phyloP scores from a whole-genome alignment of 208 protist species.

The Eutreptiella sp. region DNA sequence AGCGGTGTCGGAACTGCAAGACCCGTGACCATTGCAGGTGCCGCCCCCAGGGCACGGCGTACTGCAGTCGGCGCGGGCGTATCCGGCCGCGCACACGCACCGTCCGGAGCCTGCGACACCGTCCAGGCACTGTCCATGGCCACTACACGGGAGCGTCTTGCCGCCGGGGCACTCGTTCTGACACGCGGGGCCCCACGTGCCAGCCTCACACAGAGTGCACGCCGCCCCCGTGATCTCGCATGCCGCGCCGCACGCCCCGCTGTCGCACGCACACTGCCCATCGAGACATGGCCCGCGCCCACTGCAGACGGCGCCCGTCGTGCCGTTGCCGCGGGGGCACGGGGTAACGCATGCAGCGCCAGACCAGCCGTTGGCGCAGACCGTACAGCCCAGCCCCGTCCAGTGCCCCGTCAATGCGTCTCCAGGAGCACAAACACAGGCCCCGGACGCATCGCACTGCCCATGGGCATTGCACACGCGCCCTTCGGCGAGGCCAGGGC shows the following conservation, averaged over 20 bases:
- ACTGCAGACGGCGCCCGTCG: neutral
- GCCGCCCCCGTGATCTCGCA: neutral
- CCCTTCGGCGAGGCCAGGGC: slow-evolving; percentile 1
- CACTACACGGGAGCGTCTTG: slow-evolving; percentile 8
- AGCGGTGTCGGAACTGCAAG: slow-evolving; percentile 4
- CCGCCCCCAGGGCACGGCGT: slow-evolving; percentile 19
- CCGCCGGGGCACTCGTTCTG: slow-evolving; percentile 15
- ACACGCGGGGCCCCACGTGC: slow-evolving; percentile 17
- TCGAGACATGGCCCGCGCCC: slow-evolving; percentile 18
- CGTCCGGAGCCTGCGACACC: slow-evolving; percentile 4
- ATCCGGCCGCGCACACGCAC: slow-evolving; percentile 10
- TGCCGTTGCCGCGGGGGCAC: slow-evolving; percentile 9
- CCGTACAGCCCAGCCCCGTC: slow-evolving; percentile 17
- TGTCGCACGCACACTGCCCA: slow-evolving; percentile 15
- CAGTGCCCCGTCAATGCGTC: slow-evolving; percentile 12
- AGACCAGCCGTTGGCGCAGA: slow-evolving; percentile 14
- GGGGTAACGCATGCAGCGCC: neutral
- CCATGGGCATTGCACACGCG: slow-evolving; percentile 16
- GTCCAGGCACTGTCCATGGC: slow-evolving; percentile 11
- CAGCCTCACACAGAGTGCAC: slow-evolving; percentile 9
- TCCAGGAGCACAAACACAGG: slow-evolving; percentile 7
- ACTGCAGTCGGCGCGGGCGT: slow-evolving; percentile 20
- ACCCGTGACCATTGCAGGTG: slow-evolving; percentile 28
- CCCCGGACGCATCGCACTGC: slow-evolving; percentile 17
- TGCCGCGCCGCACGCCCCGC: slow-evolving; percentile 18